These are phyloP conservation scores for Chaetomium cochliodes DNA, from an alignment of 495 filamentous ascomycete species.

Conservation along the genomic window DNA sequence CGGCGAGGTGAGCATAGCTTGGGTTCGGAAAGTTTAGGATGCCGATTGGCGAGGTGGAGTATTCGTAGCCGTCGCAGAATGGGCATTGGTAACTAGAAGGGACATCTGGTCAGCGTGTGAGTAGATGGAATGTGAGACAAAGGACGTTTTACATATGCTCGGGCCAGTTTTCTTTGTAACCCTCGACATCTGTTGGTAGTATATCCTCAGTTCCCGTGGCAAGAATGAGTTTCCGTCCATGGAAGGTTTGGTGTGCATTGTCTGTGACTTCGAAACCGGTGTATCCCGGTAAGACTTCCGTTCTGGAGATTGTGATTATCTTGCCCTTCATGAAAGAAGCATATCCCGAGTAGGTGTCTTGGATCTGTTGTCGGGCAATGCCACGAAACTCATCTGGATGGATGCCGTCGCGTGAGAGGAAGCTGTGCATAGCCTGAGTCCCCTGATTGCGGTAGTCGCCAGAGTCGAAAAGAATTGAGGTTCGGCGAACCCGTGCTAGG, in stretches of 20 bases:
- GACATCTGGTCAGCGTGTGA: no score
- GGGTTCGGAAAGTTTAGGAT: constrained; percentile 2
- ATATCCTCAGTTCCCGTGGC: constrained; percentile 49
- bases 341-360: constrained; percentile 29
- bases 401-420: constrained; percentile 50
- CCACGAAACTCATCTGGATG: constrained; percentile 44
- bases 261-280: constrained; percentile 40
- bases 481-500: constrained; percentile 51
- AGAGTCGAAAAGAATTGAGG: constrained; percentile 51
- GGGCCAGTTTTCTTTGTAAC: constrained; percentile 45
- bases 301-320: constrained; percentile 30
- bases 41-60: constrained; percentile 11
- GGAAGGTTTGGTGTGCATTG: constrained; percentile 31
- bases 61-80: constrained; percentile 34
- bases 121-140: no score
- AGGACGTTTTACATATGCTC: constrained; percentile 35
- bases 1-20: neutral
- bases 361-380: constrained; percentile 36
- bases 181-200: constrained; percentile 31
- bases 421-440: constrained; percentile 52
- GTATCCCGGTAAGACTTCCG: constrained; percentile 23
- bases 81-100: constrained; percentile 31
- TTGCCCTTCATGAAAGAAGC: neutral
- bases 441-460: constrained; percentile 50
- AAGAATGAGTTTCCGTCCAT: constrained; percentile 51